These are phyloP conservation scores for Penicillium bialowiezense DNA, from an alignment of 495 filamentous ascomycete genomes.

Conservation along the genomic window DNA sequence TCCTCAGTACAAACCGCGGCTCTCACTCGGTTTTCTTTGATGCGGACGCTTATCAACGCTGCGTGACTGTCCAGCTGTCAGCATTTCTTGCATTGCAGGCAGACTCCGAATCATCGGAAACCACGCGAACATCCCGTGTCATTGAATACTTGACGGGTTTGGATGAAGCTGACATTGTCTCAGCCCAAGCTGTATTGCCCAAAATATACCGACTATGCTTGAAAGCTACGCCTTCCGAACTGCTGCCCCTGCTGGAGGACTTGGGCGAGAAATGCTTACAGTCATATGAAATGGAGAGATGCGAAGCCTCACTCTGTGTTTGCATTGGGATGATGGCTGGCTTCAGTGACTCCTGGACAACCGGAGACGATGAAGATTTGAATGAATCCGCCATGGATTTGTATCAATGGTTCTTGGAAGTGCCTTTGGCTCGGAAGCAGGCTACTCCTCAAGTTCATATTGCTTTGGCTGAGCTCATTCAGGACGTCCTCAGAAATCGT, in stretches of 20 bases:
- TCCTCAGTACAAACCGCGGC: constrained; percentile 32
- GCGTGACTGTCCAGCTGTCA: constrained; percentile 36
- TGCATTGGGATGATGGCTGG: constrained; percentile 69
- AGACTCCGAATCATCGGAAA: constrained; percentile 28
- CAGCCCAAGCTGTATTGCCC: constrained; percentile 48
- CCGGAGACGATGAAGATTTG: constrained; percentile 50
- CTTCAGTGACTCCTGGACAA: constrained; percentile 63
- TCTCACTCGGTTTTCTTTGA: constrained; percentile 28
- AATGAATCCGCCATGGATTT: constrained; percentile 63
- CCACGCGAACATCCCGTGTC: constrained; percentile 28
- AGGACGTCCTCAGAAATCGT: constrained; percentile 61
- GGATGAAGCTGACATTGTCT: constrained; percentile 58
- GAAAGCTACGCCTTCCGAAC: constrained; percentile 30
- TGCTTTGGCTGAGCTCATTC: constrained; percentile 62
- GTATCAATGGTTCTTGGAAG: constrained; percentile 75
- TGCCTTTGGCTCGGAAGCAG: constrained; percentile 57
- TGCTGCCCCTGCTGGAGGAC: constrained; percentile 48
- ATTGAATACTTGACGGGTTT: constrained; percentile 58
- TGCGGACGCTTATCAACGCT: constrained; percentile 32
- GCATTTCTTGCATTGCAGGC: constrained; percentile 25
- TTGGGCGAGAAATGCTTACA: constrained; percentile 60
- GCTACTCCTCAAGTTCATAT: constrained; percentile 67
- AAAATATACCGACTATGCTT: constrained; percentile 38
- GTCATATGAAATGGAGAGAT: constrained; percentile 63
- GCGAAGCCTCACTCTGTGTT: constrained; percentile 69